phyloP scores from a whole-genome alignment of 1,284 basidiomycete genomes.

The Macrocybe sp. region DNA sequence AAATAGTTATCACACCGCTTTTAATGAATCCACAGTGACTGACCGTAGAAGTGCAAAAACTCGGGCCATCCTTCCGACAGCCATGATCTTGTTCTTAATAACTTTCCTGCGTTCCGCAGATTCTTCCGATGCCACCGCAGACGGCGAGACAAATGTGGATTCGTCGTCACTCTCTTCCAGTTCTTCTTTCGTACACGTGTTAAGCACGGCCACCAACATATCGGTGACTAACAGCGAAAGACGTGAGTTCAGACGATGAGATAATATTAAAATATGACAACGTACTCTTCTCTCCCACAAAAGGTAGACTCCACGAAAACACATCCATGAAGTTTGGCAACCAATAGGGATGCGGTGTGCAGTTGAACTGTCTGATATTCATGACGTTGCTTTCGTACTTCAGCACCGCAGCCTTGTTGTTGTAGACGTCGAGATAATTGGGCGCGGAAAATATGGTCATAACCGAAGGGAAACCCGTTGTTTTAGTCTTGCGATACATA shows the following conservation, averaged over 20 bases:
- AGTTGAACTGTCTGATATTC: constrained; percentile 96
- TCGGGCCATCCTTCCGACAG: constrained; percentile 93
- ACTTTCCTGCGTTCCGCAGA: constrained; percentile 71
- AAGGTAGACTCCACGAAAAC: constrained; percentile 88
- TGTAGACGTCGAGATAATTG: constrained; percentile 95
- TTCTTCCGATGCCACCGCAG: constrained; percentile 42
- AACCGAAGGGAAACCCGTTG: constrained; percentile 88
- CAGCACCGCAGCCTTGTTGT: constrained; percentile 94
- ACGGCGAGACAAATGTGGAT: constrained; percentile 27
- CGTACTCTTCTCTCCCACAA: constrained; percentile 93
- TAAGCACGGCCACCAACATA: constrained; percentile 93
- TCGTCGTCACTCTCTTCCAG: constrained; percentile 82
- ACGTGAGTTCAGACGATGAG: background rate
- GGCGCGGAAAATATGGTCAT: constrained; percentile 97
- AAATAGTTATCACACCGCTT: background rate
- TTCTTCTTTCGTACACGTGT: constrained; percentile 93
- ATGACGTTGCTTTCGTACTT: constrained; percentile 97
- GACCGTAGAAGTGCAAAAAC: constrained; percentile 95
- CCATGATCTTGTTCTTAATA: constrained; percentile 98
- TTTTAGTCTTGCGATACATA: constrained; percentile 96
- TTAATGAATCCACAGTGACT: constrained; percentile 21
- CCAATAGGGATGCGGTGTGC: constrained; percentile 94
- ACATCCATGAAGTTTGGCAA: constrained; percentile 94
- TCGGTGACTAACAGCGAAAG: constrained; percentile 66
- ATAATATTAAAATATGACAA: constrained; percentile 10